A percentile compares a stretch with the other conserved stretches of the same genome.
Conservation (phyloP, 495 filamentous ascomycete genomes). For the Xylaria longipes region DNA sequence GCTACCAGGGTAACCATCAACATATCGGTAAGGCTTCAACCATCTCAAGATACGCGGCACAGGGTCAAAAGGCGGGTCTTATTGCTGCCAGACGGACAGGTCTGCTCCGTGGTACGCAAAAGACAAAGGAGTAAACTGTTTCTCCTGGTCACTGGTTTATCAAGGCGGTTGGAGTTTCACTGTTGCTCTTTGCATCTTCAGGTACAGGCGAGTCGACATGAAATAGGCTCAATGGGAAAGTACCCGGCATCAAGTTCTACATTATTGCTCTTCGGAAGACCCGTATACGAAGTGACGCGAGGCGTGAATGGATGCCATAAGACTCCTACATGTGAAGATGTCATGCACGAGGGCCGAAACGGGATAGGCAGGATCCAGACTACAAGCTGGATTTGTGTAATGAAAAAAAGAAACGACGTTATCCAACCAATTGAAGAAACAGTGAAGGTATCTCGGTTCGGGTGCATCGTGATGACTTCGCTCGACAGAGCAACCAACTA, state of each 20-base stretch:
- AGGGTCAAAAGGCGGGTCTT: constrained; percentile 99
- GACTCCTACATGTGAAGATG: constrained; percentile 18
- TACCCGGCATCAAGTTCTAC: constrained; percentile 44
- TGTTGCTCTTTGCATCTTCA: constrained; percentile 65
- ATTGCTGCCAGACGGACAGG: constrained; percentile 98
- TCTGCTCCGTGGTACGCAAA: constrained; percentile 99
- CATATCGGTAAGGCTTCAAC: constrained; percentile 99
- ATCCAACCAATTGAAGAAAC: constrained; percentile 30
- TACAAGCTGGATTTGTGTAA: constrained; percentile 31
- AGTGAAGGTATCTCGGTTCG: not conserved
- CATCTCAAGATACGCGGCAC: constrained; percentile 94
- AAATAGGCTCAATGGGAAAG: constrained; percentile 47
- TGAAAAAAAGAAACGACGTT: constrained; percentile 28
- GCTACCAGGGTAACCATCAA: constrained; percentile 93
- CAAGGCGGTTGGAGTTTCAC: constrained; percentile 60
- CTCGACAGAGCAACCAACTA: constrained; percentile 5
- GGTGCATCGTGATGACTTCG: not conserved
- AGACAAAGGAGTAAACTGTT: constrained; percentile 88
- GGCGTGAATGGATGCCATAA: constrained; percentile 25
- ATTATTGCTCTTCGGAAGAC: constrained; percentile 28
- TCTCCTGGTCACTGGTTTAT: constrained; percentile 55
- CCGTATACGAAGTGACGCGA: constrained; percentile 22
- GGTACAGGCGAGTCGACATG: constrained; percentile 53
- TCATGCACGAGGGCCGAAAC: constrained; percentile 26
- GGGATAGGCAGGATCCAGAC: constrained; percentile 42